These are phyloP conservation scores for Hygrocybe punicea DNA, from an alignment of 768 basidiomycete genomes.

Conservation along the genomic window DNA sequence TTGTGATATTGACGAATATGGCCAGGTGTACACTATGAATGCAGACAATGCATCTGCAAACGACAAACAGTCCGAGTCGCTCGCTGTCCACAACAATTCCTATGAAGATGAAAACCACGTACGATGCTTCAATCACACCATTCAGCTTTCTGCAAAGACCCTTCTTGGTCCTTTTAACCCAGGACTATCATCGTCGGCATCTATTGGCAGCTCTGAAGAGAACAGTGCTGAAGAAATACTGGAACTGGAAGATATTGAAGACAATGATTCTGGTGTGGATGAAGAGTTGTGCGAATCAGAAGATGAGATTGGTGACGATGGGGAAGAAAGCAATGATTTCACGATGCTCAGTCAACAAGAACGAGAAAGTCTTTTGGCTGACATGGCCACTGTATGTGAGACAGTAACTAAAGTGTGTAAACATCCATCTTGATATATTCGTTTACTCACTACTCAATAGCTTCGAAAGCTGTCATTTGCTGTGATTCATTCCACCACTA, in stretches of 20 bases:
- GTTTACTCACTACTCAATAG: constrained; percentile 10
- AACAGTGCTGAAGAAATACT: neutral
- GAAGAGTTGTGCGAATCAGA: neutral
- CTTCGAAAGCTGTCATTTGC: constrained; percentile 20
- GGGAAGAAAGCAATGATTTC: constrained; percentile 1
- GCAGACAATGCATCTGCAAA: constrained; percentile 17
- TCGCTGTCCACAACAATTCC: constrained; percentile 21
- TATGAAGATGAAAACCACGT: constrained; percentile 22
- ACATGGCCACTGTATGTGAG: neutral
- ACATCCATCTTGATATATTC: neutral
- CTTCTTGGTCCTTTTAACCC: constrained; percentile 32
- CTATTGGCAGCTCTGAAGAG: too few relatives aligned
- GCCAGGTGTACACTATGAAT: constrained; percentile 33
- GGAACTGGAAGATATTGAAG: neutral
- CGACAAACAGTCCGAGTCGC: constrained; percentile 29
- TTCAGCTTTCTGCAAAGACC: constrained; percentile 18
- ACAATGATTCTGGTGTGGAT: constrained; percentile 6
- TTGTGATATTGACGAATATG: constrained; percentile 24
- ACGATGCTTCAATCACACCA: constrained; percentile 37
- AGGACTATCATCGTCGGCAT: constrained; percentile 17
- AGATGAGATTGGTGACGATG: neutral
- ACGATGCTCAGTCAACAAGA: constrained; percentile 1
- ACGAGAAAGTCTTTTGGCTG: neutral
- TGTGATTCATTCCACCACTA: constrained; percentile 29
- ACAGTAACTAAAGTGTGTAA: constrained; percentile 6